A percentile compares a stretch with the other conserved stretches of the same genome.
phyloP scores from a whole-genome alignment of 2,329 filamentous ascomycete genomes.

The Aspergillus spinulosporus region DNA sequence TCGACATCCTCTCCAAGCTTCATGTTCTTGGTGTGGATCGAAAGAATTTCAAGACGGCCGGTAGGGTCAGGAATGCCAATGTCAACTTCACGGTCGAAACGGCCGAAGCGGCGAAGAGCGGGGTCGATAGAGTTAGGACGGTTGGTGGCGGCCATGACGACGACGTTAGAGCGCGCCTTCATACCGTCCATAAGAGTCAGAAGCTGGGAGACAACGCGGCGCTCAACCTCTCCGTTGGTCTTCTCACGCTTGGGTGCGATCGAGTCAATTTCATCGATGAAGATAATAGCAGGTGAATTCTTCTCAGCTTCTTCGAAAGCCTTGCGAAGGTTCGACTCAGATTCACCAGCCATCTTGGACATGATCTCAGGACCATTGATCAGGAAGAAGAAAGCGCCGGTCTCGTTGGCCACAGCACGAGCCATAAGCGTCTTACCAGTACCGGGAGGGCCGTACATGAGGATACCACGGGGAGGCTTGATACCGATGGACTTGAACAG shows the following conservation, averaged over 20 bases:
- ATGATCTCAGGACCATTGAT: conserved; percentile 99
- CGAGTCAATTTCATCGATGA: conserved; percentile 99
- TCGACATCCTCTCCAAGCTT: conserved; percentile 97
- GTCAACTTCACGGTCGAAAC: conserved; percentile 98
- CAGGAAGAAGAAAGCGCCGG: conserved; percentile 97
- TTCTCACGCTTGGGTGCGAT: conserved; percentile 99
- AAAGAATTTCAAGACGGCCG: conserved; percentile 95
- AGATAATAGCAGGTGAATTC: conserved; percentile 98
- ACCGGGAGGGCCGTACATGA: conserved; percentile 95
- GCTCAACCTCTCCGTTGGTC: conserved; percentile 98
- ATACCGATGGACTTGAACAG: conserved; percentile 99
- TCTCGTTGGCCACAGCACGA: conserved; percentile 97
- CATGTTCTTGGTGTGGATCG: conserved; percentile 99
- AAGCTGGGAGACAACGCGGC: conserved; percentile 95
- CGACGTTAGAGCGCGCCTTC: conserved; percentile 98
- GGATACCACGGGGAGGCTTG: conserved; percentile 96
- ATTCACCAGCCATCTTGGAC: conserved; percentile 99
- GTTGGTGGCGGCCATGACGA: conserved; percentile 99
- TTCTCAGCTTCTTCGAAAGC: conserved; percentile 99
- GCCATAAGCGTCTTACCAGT: conserved; percentile 99
- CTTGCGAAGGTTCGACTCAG: conserved; percentile 95
- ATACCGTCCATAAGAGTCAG: conserved; percentile 98
- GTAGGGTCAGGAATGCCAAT: conserved; percentile 98
- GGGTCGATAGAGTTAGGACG: conserved; percentile 98
- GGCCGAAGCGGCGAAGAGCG: conserved; percentile 93